Evolutionary conservation across 768 basidiomycete genomes (phyloP).

Genomic region (Phanerochaete carnosa): DNA sequence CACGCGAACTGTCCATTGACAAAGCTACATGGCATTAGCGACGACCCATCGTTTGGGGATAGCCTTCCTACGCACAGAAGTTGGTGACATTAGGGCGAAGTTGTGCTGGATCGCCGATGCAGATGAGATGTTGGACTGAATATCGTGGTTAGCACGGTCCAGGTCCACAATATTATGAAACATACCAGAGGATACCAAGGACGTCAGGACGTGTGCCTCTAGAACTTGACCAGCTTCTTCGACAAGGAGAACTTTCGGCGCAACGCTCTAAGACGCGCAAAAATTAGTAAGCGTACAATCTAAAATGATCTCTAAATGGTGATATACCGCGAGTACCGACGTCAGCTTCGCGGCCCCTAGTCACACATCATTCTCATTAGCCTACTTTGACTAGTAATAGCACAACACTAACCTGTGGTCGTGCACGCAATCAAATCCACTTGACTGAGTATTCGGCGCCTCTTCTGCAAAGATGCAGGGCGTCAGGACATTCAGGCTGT

Average conservation of each 20-base stretch:
- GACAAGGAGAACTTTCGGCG: slow-evolving; percentile 61
- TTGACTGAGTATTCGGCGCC: slow-evolving; percentile 48
- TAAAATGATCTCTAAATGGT: neutral
- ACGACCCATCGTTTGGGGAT: neutral
- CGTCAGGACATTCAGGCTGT: neutral
- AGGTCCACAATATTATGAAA: neutral
- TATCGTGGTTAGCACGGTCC: neutral
- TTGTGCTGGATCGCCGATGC: slow-evolving; percentile 80
- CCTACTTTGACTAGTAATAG: neutral
- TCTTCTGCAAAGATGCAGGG: slow-evolving; percentile 41
- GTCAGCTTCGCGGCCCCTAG: slow-evolving; percentile 67
- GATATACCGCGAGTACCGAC: slow-evolving; percentile 47
- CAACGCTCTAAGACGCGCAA: slow-evolving; percentile 48
- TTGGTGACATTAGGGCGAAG: slow-evolving; percentile 66
- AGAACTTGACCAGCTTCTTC: slow-evolving; percentile 84
- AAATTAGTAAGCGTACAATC: neutral
- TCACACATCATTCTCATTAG: neutral
- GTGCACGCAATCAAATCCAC: slow-evolving; percentile 74
- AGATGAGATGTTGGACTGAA: slow-evolving; percentile 63
- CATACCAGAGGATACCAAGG: slow-evolving; percentile 45
- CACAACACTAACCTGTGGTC: slow-evolving; percentile 54
- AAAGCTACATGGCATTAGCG: slow-evolving; percentile 40
- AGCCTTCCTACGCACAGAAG: slow-evolving; percentile 40
- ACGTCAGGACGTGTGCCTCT: slow-evolving; percentile 69
- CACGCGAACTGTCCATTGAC: slow-evolving; percentile 61